These are phyloP conservation scores for Furcasterigmium sp. DNA, from an alignment of 2,329 filamentous ascomycete species.

Conservation along the genomic window DNA sequence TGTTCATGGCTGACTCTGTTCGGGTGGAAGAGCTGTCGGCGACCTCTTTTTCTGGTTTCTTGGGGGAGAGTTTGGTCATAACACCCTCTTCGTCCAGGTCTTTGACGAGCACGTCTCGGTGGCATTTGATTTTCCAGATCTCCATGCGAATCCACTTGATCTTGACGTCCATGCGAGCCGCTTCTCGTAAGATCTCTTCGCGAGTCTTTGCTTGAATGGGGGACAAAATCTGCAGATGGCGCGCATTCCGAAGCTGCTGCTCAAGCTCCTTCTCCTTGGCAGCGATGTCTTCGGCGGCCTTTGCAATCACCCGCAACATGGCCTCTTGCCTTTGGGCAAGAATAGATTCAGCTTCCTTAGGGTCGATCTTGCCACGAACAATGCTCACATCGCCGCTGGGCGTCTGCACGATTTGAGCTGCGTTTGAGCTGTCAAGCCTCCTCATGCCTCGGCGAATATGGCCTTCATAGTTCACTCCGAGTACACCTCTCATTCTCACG, in stretches of 20 bases:
- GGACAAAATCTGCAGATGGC: constrained; percentile 82
- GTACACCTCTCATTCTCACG: constrained; percentile 81
- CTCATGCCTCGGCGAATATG: constrained; percentile 69
- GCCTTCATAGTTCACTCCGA: constrained; percentile 80
- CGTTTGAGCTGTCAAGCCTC: constrained; percentile 61
- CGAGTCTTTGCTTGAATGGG: constrained; percentile 88
- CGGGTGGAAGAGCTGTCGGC: background rate
- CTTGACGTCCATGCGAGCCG: constrained; percentile 78
- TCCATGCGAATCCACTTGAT: constrained; percentile 92
- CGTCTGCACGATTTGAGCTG: constrained; percentile 58
- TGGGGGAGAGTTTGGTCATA: constrained; percentile 24
- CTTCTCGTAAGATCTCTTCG: constrained; percentile 79
- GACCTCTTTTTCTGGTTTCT: constrained; percentile 23
- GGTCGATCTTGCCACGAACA: constrained; percentile 68
- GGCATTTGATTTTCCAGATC: constrained; percentile 87
- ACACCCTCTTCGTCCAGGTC: constrained; percentile 74
- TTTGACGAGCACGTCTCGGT: constrained; percentile 78
- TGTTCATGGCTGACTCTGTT: background rate
- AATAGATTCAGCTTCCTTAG: constrained; percentile 81
- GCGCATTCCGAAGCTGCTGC: constrained; percentile 76
- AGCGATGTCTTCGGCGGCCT: constrained; percentile 75
- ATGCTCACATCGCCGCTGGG: constrained; percentile 70
- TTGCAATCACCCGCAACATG: constrained; percentile 76
- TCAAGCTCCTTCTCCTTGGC: constrained; percentile 74
- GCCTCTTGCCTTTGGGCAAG: constrained; percentile 74